Conservation (phyloP, 1,284 basidiomycete species). For the Tilletia horrida region DNA sequence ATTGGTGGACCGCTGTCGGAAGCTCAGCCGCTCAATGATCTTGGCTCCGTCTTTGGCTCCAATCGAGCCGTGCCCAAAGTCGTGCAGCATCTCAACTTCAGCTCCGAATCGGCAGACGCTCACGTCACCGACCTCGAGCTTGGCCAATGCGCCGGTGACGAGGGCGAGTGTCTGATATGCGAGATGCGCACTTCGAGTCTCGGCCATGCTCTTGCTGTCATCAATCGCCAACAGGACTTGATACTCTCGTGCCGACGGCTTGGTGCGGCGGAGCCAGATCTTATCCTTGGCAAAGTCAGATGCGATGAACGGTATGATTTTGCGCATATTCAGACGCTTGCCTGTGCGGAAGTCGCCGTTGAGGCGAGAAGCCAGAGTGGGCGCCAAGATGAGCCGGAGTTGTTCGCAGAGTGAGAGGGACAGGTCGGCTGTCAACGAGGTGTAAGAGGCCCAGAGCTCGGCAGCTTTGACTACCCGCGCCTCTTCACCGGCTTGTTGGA, state of each 20-base stretch:
- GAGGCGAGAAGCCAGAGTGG: slow-evolving; percentile 86
- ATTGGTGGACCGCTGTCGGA: slow-evolving; percentile 87
- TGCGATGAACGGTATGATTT: slow-evolving; percentile 97
- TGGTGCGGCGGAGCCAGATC: slow-evolving; percentile 94
- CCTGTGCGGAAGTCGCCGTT: slow-evolving; percentile 97
- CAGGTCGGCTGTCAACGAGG: slow-evolving; percentile 82
- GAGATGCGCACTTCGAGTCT: slow-evolving; percentile 84
- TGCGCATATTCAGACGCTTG: slow-evolving; percentile 98
- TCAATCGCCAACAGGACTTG: slow-evolving; percentile 92
- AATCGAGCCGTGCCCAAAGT: slow-evolving; percentile 60
- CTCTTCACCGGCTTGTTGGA: slow-evolving; percentile 14
- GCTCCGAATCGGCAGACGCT: slow-evolving; percentile 89
- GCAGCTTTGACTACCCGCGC: slow-evolving; percentile 60
- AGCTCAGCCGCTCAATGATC: slow-evolving; percentile 79
- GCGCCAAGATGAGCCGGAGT: slow-evolving; percentile 90
- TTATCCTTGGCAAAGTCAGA: slow-evolving; percentile 99
- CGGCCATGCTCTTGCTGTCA: slow-evolving; percentile 95
- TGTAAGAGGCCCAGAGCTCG: slow-evolving; percentile 84
- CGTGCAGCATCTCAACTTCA: slow-evolving; percentile 80
- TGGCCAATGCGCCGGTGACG: slow-evolving; percentile 82
- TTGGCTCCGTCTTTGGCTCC: slow-evolving; percentile 60
- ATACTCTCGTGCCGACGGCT: slow-evolving; percentile 90
- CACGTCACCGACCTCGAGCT: slow-evolving; percentile 90
- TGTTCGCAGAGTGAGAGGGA: slow-evolving; percentile 79
- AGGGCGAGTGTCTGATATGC: slow-evolving; percentile 91